These are phyloP conservation scores for Beauveria brongniartii DNA, from an alignment of 2,329 filamentous ascomycete species.

Conservation along the genomic window DNA sequence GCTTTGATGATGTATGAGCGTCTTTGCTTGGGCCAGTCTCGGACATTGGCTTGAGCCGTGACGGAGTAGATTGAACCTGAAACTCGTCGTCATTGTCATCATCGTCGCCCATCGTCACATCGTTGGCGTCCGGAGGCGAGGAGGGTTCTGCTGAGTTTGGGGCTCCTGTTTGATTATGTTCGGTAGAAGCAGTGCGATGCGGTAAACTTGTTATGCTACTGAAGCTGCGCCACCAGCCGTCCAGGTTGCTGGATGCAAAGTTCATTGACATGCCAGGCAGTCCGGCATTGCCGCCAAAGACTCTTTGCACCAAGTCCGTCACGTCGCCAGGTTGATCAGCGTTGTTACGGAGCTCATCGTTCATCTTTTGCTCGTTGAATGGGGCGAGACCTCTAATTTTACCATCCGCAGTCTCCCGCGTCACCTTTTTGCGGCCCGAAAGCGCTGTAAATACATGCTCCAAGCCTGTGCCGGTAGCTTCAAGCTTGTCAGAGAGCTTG, in stretches of 20 bases:
- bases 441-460: slow-evolving; percentile 46
- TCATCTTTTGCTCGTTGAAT: slow-evolving; percentile 37
- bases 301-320: slow-evolving; percentile 29
- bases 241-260: slow-evolving; percentile 26
- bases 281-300: slow-evolving; percentile 32
- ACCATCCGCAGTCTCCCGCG: slow-evolving; percentile 35
- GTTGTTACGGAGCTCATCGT: slow-evolving; percentile 18
- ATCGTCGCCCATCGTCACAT: slow-evolving; percentile 14
- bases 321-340: slow-evolving; percentile 24
- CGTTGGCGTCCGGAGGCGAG: not conserved
- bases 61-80: slow-evolving; percentile 41
- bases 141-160: slow-evolving; percentile 10
- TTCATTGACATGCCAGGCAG: slow-evolving; percentile 21
- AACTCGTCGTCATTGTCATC: slow-evolving; percentile 41
- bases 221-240: slow-evolving; percentile 44
- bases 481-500: slow-evolving; percentile 46
- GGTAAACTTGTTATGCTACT: slow-evolving; percentile 21
- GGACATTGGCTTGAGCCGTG: slow-evolving; percentile 24
- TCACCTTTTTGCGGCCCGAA: slow-evolving; percentile 38
- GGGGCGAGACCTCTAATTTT: slow-evolving; percentile 44
- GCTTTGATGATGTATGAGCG: not conserved
- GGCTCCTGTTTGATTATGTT: not conserved
- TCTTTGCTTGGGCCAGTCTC: not conserved
- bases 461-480: slow-evolving; percentile 40
- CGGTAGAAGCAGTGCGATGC: slow-evolving; percentile 6